Conservation (phyloP, 2,329 filamentous ascomycete genomes). For the Acrocalymma vagum region DNA sequence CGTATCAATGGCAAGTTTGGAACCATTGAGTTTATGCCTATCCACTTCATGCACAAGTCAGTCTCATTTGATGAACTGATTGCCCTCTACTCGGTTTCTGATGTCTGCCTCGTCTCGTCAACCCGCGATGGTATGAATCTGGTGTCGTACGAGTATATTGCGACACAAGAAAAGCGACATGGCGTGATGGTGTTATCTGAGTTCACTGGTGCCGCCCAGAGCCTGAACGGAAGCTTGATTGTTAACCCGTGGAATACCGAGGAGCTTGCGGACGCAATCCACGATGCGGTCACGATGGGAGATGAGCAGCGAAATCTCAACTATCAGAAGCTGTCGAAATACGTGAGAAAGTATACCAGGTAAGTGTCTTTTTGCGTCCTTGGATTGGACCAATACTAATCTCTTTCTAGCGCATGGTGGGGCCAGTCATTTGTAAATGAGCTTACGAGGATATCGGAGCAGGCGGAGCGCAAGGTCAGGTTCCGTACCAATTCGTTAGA, state of each 20-base stretch:
- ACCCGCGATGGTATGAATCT: conserved; percentile 99
- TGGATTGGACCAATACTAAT: conserved; percentile 22
- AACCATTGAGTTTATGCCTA: conserved; percentile 98
- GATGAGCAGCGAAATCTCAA: conserved; percentile 86
- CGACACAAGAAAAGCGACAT: conserved; percentile 87
- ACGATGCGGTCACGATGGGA: conserved; percentile 96
- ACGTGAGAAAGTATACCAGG: conserved; percentile 97
- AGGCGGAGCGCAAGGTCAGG: conserved; percentile 58
- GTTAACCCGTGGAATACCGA: conserved; percentile 99
- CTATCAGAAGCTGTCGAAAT: conserved; percentile 90
- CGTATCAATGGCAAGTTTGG: conserved; percentile 97
- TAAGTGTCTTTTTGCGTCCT: conserved; percentile 37
- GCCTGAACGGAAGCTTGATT: conserved; percentile 89
- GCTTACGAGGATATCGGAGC: conserved; percentile 68
- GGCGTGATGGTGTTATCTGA: conserved; percentile 96
- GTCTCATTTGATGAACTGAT: conserved; percentile 95
- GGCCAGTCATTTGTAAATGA: conserved; percentile 91
- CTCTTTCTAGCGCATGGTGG: conserved; percentile 82
- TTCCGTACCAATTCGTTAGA: conserved; percentile 21
- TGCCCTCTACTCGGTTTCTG: conserved; percentile 89
- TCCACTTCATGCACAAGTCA: conserved; percentile 97
- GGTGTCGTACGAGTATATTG: conserved; percentile 98
- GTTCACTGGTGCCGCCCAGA: conserved; percentile 95
- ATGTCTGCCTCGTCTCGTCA: conserved; percentile 90
- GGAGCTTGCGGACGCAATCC: conserved; percentile 89